These are phyloP conservation scores for Aspergillus tanneri DNA, from an alignment of 2,329 filamentous ascomycete species.

Conservation along the genomic window DNA sequence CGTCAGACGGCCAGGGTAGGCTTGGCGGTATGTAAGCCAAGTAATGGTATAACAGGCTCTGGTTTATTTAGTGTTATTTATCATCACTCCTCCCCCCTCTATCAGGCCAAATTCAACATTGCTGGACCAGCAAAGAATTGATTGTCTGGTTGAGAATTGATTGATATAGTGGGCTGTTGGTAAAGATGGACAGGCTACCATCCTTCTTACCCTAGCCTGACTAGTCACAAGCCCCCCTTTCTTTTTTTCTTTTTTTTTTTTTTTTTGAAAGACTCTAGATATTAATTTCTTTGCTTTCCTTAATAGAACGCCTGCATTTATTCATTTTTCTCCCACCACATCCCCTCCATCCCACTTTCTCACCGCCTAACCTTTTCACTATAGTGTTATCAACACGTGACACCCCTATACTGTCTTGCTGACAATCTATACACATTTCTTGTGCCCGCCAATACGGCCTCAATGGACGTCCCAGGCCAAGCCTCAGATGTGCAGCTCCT, in stretches of 20 bases:
- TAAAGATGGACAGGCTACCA: background rate
- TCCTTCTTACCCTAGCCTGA: background rate
- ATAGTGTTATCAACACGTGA: slow-evolving; percentile 30
- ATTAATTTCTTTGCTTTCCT: no score
- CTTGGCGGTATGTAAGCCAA: no score
- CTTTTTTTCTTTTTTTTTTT: background rate
- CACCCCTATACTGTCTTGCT: slow-evolving; percentile 8
- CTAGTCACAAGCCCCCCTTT: background rate
- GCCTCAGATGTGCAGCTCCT: slow-evolving; percentile 26
- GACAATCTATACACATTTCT: slow-evolving; percentile 19
- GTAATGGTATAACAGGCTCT: no score
- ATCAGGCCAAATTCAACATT: no score
- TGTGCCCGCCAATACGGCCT: slow-evolving; percentile 24
- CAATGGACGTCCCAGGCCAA: slow-evolving; percentile 24
- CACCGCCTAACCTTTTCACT: slow-evolving; percentile 17
- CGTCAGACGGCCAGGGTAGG: no score
- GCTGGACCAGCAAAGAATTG: no score
- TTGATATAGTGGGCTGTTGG: background rate
- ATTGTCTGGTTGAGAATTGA: no score
- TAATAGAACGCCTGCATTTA: no score
- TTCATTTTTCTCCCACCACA: background rate
- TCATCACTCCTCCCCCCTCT: no score
- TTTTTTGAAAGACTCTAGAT: no score
- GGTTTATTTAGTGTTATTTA: no score
- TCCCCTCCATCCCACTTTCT: slow-evolving; percentile 17